Conservation (phyloP, 2,329 filamentous ascomycete species). For the Aureobasidium sp. region DNA sequence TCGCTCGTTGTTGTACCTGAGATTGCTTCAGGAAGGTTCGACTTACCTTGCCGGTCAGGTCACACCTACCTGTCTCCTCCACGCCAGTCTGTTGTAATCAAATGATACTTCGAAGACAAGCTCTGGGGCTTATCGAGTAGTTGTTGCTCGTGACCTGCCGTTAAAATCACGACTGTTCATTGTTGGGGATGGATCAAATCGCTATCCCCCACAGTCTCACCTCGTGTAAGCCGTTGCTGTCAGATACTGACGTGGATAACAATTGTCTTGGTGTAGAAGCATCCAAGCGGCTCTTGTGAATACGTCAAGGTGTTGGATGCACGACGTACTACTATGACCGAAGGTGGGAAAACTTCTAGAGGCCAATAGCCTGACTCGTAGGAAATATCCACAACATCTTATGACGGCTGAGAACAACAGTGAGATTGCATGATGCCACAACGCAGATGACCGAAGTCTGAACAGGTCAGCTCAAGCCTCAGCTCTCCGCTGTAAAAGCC, state of each 20-base stretch:
- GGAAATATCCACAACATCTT: not conserved
- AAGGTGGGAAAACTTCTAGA: not conserved
- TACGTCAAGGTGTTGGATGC: too few relatives aligned
- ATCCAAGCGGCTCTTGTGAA: too few relatives aligned
- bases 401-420: not conserved
- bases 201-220: constrained; percentile 7
- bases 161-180: not conserved
- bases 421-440: constrained; percentile 1
- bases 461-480: not conserved
- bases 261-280: not conserved
- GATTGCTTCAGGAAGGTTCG: not conserved
- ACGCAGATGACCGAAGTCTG: constrained; percentile 4
- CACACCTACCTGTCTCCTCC: not conserved
- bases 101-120: not conserved
- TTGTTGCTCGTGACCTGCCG: not conserved
- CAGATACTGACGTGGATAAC: not conserved
- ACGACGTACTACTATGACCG: not conserved
- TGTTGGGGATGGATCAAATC: not conserved
- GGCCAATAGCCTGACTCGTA: not conserved
- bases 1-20: not conserved
- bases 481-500: not conserved
- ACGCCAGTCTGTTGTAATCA: not conserved
- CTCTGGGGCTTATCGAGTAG: not conserved
- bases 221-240: not conserved
- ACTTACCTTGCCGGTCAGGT: not conserved